Base-by-base conservation (phyloP, 23 red algal species). In the Cyanidiococcus yangmingshanensis region DNA sequence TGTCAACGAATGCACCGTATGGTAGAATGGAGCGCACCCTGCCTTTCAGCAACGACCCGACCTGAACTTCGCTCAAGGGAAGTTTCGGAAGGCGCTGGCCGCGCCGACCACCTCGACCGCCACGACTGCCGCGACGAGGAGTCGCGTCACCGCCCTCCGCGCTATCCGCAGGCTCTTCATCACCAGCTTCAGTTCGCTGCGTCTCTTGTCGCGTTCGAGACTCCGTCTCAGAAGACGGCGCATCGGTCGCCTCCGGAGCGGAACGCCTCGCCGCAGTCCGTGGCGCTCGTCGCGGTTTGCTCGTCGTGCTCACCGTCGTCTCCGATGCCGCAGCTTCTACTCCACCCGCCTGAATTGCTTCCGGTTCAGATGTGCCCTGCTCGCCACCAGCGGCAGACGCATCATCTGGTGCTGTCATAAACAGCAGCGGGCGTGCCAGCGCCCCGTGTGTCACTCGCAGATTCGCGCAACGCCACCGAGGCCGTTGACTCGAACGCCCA, bases 1-100 rank as follows among this genome's bases (percentile, higher is more conserved):
- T 82, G 79, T 89, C 91, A 34, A 95, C 82, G 78, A 95, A 95
- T 29, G 86, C 86, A 32, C 91, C 91, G 50, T 95, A 95, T 3
- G 63, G 63, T 2, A 71, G 12, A 29, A 71, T 35, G 7, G n/a
- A 32, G 63, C 63, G 63, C 63, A 71, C 63, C 7, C 27, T 25
- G 3, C 63, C 63, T 71, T 71, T 71, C 16, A 71, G 3, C n/a
- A 71, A 29, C 63, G 63, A 71, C 3, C 63, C 63, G n/a, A 71
- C 63, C 63, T 32, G 21, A 7, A 71, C n/a, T 35, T 71, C n/a
- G 7, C n/a, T 32, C 63, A 71, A 29, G 16, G 63, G 63, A 7
- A 71, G 32, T 7, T 29, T 25, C 16, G n/a, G 63, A 2, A 71
- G 7, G 27, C 63, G 63, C 27, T 25, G 63, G n/a, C 7, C 12